Percentiles rank a stretch among this genome's conserved stretches.
Evolutionary conservation across 352 stramenopile genomes (phyloP).

Genomic region (Phytophthora pistaciae): DNA sequence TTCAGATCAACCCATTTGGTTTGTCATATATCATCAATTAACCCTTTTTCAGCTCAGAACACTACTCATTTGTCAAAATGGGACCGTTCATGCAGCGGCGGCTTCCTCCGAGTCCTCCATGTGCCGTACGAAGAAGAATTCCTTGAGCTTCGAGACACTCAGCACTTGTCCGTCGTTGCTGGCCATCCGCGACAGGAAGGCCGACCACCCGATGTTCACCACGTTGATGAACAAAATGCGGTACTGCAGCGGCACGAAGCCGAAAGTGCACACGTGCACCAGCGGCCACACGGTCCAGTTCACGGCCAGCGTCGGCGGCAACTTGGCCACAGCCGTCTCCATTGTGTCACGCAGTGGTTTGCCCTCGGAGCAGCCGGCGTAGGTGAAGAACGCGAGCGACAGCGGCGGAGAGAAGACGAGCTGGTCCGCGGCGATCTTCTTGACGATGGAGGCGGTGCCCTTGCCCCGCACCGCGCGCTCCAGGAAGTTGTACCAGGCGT

Average conservation of each 20-base stretch:
- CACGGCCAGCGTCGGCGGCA: conserved; percentile 45
- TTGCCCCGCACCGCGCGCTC: conserved; percentile 59
- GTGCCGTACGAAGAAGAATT: conserved; percentile 21
- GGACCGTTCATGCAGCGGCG: conserved; percentile 5
- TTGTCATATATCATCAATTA: no score
- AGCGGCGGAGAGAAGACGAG: conserved; percentile 46
- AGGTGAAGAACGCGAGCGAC: conserved; percentile 47
- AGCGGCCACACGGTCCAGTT: conserved; percentile 59
- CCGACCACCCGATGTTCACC: conserved; percentile 55
- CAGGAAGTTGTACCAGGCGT: conserved; percentile 92
- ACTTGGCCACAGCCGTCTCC: conserved; percentile 35
- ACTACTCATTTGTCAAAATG: neutral
- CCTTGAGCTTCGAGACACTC: conserved; percentile 21
- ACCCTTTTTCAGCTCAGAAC: no score
- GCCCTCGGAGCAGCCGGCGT: conserved; percentile 38
- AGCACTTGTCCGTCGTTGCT: conserved; percentile 25
- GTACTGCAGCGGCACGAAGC: conserved; percentile 57
- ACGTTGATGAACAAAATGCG: conserved; percentile 60
- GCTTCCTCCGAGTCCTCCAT: conserved; percentile 35
- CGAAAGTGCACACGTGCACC: conserved; percentile 52
- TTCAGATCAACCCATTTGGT: neutral
- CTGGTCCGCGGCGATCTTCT: conserved; percentile 54
- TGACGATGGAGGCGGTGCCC: conserved; percentile 24
- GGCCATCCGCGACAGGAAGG: conserved; percentile 56
- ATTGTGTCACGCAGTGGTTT: conserved; percentile 33